Percentiles rank a stretch among this genome's conserved stretches.
Conservation (phyloP, 768 basidiomycete species). For the Chlorophyllum brunneum region DNA sequence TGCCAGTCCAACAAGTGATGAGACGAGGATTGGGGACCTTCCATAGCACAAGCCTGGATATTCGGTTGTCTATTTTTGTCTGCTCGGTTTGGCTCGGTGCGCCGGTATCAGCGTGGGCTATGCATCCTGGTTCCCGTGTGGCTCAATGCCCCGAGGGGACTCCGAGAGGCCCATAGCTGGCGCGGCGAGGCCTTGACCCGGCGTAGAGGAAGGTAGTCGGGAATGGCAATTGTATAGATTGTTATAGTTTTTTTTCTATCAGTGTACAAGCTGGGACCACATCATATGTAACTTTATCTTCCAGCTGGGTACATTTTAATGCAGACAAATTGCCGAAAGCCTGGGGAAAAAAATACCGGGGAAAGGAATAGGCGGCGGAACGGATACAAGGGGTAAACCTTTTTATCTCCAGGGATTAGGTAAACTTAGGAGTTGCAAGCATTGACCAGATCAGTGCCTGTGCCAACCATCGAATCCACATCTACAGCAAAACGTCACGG, state of each 20-base stretch:
- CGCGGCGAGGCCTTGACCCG: background rate
- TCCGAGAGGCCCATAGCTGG: no score
- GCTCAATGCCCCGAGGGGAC: no score
- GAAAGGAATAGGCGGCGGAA: no score
- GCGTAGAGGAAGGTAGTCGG: background rate
- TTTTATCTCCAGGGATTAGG: no score
- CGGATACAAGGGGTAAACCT: background rate
- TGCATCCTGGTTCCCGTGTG: no score
- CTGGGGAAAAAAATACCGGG: no score
- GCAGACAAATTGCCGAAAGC: background rate
- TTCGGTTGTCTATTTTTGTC: background rate
- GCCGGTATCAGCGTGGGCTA: no score
- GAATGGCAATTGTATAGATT: background rate
- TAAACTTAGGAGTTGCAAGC: constrained; percentile 2
- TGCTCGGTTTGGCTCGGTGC: background rate
- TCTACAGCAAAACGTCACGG: no score
- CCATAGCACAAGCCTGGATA: background rate
- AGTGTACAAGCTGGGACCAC: no score
- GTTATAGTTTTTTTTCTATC: background rate
- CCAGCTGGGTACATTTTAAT: background rate
- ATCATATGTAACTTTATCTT: background rate
- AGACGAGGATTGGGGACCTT: background rate
- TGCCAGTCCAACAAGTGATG: background rate
- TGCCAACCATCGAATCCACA: constrained; percentile 35
- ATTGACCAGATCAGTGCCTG: constrained; percentile 26